A percentile compares a stretch with the other conserved stretches of the same genome.
Conservation (phyloP, 1,139 yeast genomes). For the Suhomyces anneliseae region DNA sequence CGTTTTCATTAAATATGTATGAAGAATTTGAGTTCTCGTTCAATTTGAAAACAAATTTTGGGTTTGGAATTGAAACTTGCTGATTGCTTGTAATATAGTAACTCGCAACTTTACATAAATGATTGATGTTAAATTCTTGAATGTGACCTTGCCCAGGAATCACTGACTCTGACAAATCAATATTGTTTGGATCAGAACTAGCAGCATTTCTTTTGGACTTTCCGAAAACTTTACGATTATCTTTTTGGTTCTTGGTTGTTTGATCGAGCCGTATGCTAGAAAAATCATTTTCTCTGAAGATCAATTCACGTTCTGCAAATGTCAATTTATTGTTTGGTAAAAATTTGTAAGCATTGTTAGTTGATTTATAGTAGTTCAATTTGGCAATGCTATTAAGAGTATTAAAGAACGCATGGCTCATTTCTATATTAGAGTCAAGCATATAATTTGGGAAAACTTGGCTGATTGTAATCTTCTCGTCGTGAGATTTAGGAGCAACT, state of each 20-base stretch:
- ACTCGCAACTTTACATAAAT: constrained; percentile 45
- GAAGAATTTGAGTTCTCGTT: constrained; percentile 24
- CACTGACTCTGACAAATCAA: constrained; percentile 42
- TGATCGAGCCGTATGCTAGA: constrained; percentile 25
- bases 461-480: constrained; percentile 33
- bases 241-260: constrained; percentile 11
- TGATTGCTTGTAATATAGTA: constrained; percentile 36
- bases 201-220: constrained; percentile 34
- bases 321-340: constrained; percentile 32
- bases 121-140: constrained; percentile 44
- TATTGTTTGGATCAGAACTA: constrained; percentile 39
- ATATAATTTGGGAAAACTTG: constrained; percentile 49
- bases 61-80: constrained; percentile 11
- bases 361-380: constrained; percentile 36
- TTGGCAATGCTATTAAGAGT: constrained; percentile 37
- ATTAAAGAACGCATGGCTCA: constrained; percentile 39
- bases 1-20: constrained; percentile 24
- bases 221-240: constrained; percentile 29
- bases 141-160: constrained; percentile 50
- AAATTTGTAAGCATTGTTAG: constrained; percentile 20
- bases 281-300: constrained; percentile 30
- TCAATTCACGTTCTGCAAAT: constrained; percentile 32
- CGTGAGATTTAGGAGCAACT: constrained; percentile 4
- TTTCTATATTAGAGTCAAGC: constrained; percentile 27
- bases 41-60: constrained; percentile 17